Evolutionary conservation across 192 early-diverging fungal genomes (phyloP), one percentile per base, ranked within the genome.

Genomic region (Diversispora eburnea): DNA sequence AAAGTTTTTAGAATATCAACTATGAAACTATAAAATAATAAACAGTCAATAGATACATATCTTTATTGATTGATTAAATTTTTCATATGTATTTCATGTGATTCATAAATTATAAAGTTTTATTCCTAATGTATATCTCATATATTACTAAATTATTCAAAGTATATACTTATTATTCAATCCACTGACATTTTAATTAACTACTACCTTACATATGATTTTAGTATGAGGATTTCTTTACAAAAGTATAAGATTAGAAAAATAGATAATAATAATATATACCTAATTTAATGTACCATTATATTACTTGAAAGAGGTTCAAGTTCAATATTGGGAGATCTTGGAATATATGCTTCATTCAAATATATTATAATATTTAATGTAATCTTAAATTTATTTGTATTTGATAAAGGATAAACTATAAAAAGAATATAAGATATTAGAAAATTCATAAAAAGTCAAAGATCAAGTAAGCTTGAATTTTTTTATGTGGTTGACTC

Each of bases 401-500:
- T 19, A 72, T 42, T 22, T 60, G 70, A 58, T 43, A 15, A 42
- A 49, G 6, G 20, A 60, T 72, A 46, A 72, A n/a, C 70, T 72
- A 49, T 72, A 72, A 15, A 72, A 72, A 52, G 55, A 33, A 71
- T 72, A 12, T 52, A 49, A 72, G 55, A 48, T 52, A 9, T 52
- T 48, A 47, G 64, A 41, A 7, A 66, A 66, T 66, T 43, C 64
- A 19, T 66, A 52, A 15, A 52, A 52, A 19, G 49, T 52, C 70
- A 72, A 72, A 49, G 70, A 60, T 60, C 70, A 72, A 60, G 70
- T 17, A 71, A 19, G 42, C 57, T 60, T 60, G 63, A 52, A 48
- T 57, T 43, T 72, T 72, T 46, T 72, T 72, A 72, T 58, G 17
- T 72, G 70, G 9, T 61, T 39, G 70, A 48, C 57, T 33, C 10